A percentile compares a stretch with the other conserved stretches of the same genome.
phyloP scores from a whole-genome alignment of 441 rosid genomes.

The Daphne laureola region DNA sequence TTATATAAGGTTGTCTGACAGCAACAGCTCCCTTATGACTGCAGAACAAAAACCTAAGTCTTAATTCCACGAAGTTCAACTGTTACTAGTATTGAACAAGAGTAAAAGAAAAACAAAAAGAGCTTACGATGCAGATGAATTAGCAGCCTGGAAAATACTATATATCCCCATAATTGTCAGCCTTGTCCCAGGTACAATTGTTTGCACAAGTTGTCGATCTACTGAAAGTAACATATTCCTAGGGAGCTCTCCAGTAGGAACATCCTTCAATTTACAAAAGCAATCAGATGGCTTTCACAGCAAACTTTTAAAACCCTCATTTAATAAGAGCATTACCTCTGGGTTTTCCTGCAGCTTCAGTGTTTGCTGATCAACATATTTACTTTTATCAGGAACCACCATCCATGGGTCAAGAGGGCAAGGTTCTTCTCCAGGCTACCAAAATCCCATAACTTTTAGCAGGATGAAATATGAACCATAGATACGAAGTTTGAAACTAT shows the following conservation, averaged over 20 bases:
- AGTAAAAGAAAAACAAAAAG: background rate
- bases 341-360: slow-evolving; percentile 94
- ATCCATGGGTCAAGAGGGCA: slow-evolving; percentile 98
- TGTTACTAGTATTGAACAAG: background rate
- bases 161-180: slow-evolving; percentile 90
- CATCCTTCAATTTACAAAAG: slow-evolving; percentile 50
- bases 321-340: slow-evolving; percentile 40
- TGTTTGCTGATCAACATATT: slow-evolving; percentile 93
- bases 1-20: slow-evolving; percentile 83
- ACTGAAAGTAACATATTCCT: slow-evolving; percentile 89
- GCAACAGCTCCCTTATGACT: slow-evolving; percentile 96
- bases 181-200: slow-evolving; percentile 90
- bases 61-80: background rate
- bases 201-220: slow-evolving; percentile 88
- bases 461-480: slow-evolving; percentile 4
- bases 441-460: slow-evolving; percentile 9
- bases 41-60: slow-evolving; percentile 14
- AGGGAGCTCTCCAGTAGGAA: slow-evolving; percentile 98
- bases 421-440: slow-evolving; percentile 80
- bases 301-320: background rate
- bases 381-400: slow-evolving; percentile 87
- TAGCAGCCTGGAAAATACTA: slow-evolving; percentile 82
- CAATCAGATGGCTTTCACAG: slow-evolving; percentile 3
- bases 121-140: slow-evolving; percentile 63
- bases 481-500: background rate